Evolutionary conservation across 208 protist genomes (phyloP), one percentile per base, ranked within the genome.

Genomic region (Trichomonas gallinae): DNA sequence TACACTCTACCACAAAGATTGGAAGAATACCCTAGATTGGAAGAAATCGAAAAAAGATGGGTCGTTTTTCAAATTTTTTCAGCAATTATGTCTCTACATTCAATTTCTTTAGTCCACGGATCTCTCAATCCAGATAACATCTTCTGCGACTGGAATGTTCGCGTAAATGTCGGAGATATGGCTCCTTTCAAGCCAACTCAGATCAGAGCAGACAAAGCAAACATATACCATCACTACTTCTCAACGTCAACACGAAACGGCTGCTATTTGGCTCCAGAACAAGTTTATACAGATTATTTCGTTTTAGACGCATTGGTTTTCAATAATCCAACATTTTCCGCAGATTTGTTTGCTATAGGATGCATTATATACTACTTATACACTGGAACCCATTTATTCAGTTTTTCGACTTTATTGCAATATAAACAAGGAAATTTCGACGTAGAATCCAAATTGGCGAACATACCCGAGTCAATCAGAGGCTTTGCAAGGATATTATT

Each of bases 31-130:
- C 87, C 87, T 38, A 42, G 15, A 44, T 44, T 40, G n/a, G 87
- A 93, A 51, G 40, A 48, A 93, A 93, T 93, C 2, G 87, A 93
- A 51, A 93, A 93, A 51, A 51, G 17, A 42, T 93, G 87, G 87
- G 45, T 93, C 11, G 42, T 44, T 51, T 51, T 42, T 51, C 15
- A 93, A 93, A 44, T 93, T 11, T 38, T 51, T 26, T 51, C 87
- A 34, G 87, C 87, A 15, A 44, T 93, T 38, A 38, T 9, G 13
- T 93, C 87, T 49, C 34, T 93, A 6, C 87, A 93, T 93, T 42
- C 42, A 8, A 51, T 51, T 0, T 23, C 10, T 26, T 0, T 93
- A 1, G n/a, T 93, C 26, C 87, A 93, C 46, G 87, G 87, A 93
- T 21, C 23, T 34, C 13, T 93, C 0, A 34, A 93, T 51, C 87